phyloP scores from a whole-genome alignment of 2,329 filamentous ascomycete genomes.

The Cordyceps farinosa region DNA sequence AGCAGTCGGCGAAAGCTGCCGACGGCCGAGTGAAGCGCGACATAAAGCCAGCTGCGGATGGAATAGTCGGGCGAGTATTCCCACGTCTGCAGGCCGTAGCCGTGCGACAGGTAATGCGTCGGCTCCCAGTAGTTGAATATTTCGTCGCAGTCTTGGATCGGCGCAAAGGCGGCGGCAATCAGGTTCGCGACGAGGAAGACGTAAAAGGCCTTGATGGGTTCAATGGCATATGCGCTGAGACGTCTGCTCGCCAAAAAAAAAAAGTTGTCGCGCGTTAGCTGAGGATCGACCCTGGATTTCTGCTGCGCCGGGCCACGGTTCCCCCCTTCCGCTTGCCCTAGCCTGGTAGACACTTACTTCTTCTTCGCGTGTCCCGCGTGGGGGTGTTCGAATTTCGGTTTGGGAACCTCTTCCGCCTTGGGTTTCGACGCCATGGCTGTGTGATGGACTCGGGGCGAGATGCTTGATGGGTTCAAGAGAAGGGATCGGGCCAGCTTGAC shows the following conservation, averaged over 20 bases:
- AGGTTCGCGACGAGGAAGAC: conserved; percentile 71
- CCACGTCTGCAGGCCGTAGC: conserved; percentile 95
- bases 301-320: neutral
- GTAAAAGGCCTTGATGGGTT: conserved; percentile 75
- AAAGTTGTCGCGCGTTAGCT: conserved; percentile 8
- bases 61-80: conserved; percentile 95
- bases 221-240: conserved; percentile 59
- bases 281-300: neutral
- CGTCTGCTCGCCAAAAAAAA: conserved; percentile 29
- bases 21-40: conserved; percentile 71
- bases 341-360: conserved; percentile 35
- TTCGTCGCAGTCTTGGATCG: conserved; percentile 97
- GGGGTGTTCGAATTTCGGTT: conserved; percentile 45
- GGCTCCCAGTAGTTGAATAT: conserved; percentile 99
- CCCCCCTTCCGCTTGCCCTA: neutral
- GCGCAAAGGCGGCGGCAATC: conserved; percentile 75
- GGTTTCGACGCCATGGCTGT: conserved; percentile 39
- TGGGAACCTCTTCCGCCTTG: conserved; percentile 21
- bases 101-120: conserved; percentile 87
- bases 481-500: conserved; percentile 19
- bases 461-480: conserved; percentile 19
- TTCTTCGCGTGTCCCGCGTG: conserved; percentile 49
- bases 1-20: conserved; percentile 64
- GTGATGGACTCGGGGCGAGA: conserved; percentile 19
- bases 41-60: conserved; percentile 93